These are phyloP conservation scores for Starmera quercuum DNA, from an alignment of 805 yeast species.

Conservation along the genomic window DNA sequence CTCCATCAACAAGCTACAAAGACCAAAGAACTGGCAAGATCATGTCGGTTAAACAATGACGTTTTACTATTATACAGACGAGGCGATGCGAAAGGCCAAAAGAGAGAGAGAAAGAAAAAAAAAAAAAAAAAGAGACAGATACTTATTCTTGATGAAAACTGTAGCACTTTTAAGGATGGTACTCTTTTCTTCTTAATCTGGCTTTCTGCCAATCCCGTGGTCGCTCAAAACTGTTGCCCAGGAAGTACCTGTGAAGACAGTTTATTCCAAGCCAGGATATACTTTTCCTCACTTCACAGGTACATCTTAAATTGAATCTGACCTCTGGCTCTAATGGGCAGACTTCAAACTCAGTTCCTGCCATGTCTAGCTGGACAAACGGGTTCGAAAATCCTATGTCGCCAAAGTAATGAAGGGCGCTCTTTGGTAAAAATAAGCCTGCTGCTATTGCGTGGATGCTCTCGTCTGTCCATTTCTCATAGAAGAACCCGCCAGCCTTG, in stretches of 20 bases:
- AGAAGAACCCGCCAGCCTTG: slow-evolving; percentile 64
- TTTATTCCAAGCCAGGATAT: slow-evolving; percentile 63
- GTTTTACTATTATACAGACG: no score
- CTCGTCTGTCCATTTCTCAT: slow-evolving; percentile 87
- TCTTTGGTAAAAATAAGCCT: slow-evolving; percentile 43
- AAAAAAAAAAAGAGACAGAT: no score
- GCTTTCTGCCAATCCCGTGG: slow-evolving; percentile 60
- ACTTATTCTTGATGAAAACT: no score
- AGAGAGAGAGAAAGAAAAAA: no score
- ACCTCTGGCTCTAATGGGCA: slow-evolving; percentile 67
- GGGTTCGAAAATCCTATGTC: slow-evolving; percentile 67
- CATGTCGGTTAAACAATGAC: no score
- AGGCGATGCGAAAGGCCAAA: slow-evolving; percentile 31
- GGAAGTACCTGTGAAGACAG: slow-evolving; percentile 57
- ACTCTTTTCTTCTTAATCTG: no score
- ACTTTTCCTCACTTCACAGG: slow-evolving; percentile 63
- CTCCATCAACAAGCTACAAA: slow-evolving; percentile 42
- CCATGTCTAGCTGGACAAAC: no score
- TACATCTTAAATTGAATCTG: slow-evolving; percentile 55
- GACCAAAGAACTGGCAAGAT: slow-evolving; percentile 67
- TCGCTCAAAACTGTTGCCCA: slow-evolving; percentile 40
- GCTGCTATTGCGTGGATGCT: slow-evolving; percentile 73
- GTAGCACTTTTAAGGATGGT: slow-evolving; percentile 5
- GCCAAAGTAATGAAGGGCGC: slow-evolving; percentile 58
- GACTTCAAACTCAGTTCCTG: slow-evolving; percentile 50